Evolutionary conservation across 2,329 filamentous ascomycete species (phyloP), one percentile per base, ranked within the genome.

Genomic region (Botrytis aclada): DNA sequence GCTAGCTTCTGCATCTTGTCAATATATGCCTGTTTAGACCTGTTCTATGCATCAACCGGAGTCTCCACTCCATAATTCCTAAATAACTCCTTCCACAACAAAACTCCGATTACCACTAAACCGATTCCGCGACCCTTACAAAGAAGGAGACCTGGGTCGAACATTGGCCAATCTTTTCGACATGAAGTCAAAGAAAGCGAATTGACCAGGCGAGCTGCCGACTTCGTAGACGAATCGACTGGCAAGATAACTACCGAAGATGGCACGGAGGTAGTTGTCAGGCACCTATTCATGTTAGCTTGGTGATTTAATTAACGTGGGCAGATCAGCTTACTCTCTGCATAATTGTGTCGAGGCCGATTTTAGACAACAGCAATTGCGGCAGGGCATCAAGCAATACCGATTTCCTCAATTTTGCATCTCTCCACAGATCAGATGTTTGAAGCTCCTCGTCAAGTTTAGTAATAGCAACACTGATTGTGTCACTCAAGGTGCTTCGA

Each of bases 221-320:
- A 95, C 96, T 82, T 97, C 90, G 83, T 99, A 99, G 58, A 99
- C 94, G 82, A 99, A 99, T 61, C 96, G 92, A 80, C 93, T 97
- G 66, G 96, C 95, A 77, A 99, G 87, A 84, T 95, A 98, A 81
- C 93, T 97, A 78, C 96, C 96, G 81, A 99, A 99, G 82, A 99
- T 98, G 77, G 95, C 92, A 77, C 94, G 90, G 75, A 99, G 88
- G 81, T 99, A 99, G 78, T 90, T 92, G 75, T 97, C 93, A 0
- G 96, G 96, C 34, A 99, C 89, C 89, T 90, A 74, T 63, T 54
- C 39, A 56, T 60, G 3, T 67, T 67, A 67, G 65, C 37, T 41
- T 22, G 51, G 32, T 16, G 72, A 72, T 47, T 37, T 3, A 14
- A 22, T 45, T 3, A 37, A 43, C 16, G 20, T 18, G 29, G 16